Percentiles rank a stretch among this genome's conserved stretches.
phyloP scores from a whole-genome alignment of 306 rosid species.

The Begonia peltatifolia region DNA sequence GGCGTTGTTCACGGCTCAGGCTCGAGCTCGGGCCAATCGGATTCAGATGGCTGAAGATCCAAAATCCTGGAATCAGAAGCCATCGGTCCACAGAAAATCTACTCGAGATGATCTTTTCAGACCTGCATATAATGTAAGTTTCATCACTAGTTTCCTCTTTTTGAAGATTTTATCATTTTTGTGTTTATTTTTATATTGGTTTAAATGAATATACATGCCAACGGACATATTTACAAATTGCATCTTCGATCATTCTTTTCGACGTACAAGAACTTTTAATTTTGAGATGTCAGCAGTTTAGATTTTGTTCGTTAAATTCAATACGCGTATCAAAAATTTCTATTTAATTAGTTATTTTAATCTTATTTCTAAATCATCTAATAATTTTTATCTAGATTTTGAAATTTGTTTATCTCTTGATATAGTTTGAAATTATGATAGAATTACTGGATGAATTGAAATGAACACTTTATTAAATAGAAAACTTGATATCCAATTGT shows the following conservation, averaged over 20 bases:
- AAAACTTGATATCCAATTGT: not conserved
- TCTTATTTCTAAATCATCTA: not conserved
- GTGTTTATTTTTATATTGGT: too few species aligned
- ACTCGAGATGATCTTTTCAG: slow-evolving; percentile 27
- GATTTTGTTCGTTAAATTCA: too few species aligned
- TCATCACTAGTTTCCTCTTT: not conserved
- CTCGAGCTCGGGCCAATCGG: slow-evolving; percentile 80
- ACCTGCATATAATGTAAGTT: slow-evolving; percentile 45
- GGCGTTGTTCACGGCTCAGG: slow-evolving; percentile 82
- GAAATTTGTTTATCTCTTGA: not conserved
- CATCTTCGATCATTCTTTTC: too few species aligned
- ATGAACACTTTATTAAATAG: not conserved
- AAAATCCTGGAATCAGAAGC: slow-evolving; percentile 19
- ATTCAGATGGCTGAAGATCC: slow-evolving; percentile 37
- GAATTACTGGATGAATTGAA: not conserved
- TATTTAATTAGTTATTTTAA: too few species aligned
- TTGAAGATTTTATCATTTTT: too few species aligned
- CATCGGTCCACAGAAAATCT: slow-evolving; percentile 32
- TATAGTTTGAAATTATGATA: not conserved
- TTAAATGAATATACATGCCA: too few species aligned
- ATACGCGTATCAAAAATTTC: too few species aligned
- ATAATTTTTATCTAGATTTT: too few species aligned
- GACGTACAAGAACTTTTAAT: too few species aligned
- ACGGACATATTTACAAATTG: too few species aligned
- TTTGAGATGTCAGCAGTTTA: too few species aligned